phyloP scores from a whole-genome alignment of 2,329 filamentous ascomycete genomes.

The Pleomassaria siparia region DNA sequence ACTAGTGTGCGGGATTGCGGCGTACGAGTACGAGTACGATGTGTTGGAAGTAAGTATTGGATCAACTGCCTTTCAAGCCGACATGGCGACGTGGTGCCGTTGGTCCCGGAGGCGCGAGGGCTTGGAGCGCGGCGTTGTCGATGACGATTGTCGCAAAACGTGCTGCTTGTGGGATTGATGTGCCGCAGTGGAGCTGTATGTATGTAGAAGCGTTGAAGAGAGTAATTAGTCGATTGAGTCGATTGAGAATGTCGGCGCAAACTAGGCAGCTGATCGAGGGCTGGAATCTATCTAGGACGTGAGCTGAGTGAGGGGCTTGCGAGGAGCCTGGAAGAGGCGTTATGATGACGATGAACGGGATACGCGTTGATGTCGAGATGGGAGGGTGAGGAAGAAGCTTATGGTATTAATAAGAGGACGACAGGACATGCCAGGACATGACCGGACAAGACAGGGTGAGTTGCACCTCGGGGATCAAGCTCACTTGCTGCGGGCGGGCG shows the following conservation, averaged over 20 bases:
- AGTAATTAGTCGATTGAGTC: too few relatives aligned
- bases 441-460: too few relatives aligned
- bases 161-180: background rate
- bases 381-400: background rate
- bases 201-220: background rate
- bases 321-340: background rate
- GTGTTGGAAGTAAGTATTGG: background rate
- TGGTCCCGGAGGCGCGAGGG: background rate
- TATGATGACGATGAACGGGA: background rate
- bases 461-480: background rate
- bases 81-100: conserved; percentile 1
- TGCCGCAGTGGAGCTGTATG: background rate
- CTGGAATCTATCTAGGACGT: too few relatives aligned
- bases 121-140: background rate
- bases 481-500: background rate
- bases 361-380: background rate
- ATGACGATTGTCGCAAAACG: background rate
- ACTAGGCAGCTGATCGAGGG: too few relatives aligned
- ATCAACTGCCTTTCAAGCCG: background rate
- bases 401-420: background rate
- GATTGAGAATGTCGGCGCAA: too few relatives aligned
- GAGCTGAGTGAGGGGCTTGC: background rate
- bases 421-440: too few relatives aligned
- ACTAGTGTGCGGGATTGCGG: background rate
- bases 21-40: background rate